These are phyloP conservation scores for Neurospora sp. DNA, from an alignment of 495 filamentous ascomycete genomes.

Conservation along the genomic window DNA sequence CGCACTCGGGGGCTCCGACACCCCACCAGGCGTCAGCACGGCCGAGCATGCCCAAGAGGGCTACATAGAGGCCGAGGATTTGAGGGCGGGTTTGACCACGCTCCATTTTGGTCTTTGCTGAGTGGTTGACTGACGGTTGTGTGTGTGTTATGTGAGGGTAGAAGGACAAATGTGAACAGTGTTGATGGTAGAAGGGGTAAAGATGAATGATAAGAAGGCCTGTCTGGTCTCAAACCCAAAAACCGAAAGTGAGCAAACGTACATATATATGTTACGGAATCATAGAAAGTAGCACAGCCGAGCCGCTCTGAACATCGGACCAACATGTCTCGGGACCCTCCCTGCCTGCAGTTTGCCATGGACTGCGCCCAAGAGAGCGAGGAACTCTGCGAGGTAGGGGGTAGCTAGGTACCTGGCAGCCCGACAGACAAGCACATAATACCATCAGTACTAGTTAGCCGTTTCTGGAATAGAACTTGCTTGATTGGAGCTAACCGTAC, in stretches of 20 bases:
- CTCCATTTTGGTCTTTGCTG: not conserved
- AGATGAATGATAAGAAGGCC: not conserved
- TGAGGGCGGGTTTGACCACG: not conserved
- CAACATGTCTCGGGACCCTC: not conserved
- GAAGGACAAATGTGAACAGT: not conserved
- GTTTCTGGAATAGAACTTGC: not conserved
- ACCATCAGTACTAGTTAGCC: not conserved
- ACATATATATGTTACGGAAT: not conserved
- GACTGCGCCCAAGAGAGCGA: not conserved
- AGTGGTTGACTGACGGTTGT: not conserved
- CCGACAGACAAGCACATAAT: not conserved
- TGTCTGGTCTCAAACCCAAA: not conserved
- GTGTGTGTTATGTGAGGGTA: not conserved
- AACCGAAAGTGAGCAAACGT: too few species aligned
- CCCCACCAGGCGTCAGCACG: constrained; percentile 24
- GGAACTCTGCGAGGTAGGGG: not conserved
- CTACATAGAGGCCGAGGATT: constrained; percentile 3
- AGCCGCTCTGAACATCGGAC: not conserved
- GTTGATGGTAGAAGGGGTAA: too few species aligned
- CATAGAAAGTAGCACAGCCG: not conserved
- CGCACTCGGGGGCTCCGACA: constrained; percentile 33
- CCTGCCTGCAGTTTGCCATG: not conserved
- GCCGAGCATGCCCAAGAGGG: constrained; percentile 11
- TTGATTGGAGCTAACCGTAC: not conserved
- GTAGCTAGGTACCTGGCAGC: not conserved